Base-by-base conservation (phyloP, 257 asterid species). In the Vinca minor region DNA sequence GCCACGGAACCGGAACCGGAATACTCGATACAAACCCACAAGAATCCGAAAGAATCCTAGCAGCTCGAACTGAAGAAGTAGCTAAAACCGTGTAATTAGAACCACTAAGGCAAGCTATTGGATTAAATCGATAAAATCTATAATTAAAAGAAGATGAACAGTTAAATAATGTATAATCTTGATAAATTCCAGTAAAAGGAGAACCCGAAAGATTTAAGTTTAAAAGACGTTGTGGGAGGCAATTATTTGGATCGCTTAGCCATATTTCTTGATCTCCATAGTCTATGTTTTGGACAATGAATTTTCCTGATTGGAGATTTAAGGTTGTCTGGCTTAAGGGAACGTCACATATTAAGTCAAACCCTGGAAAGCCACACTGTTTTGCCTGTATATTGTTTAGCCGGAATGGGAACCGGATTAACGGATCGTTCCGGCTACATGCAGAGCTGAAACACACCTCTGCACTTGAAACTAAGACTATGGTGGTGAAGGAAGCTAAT, bases 361-460 rank as follows among this genome's bases (percentile, higher is more conserved):
- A 84, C 21, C 87, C 91, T 0, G 84, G 81, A 76, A 69, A 82
- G 65, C 88, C 95, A 49, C 91, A 86, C 15, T 57, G 25, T 42
- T n/a, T 21, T 0, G 74, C 78, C 18, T 82, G 94, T 52, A 13
- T 46, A 38, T 25, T 39, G 20, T 63, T 50, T 57, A 86, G 73
- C 48, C 77, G 70, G 48, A 86, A 86, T 2, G 95, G 95, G 70
- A 86, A 84, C 4, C 85, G 88, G 69, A 86, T 69, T 11, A 1
- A 1, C 17, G 85, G 88, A 44, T 75, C 83, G 0, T 55, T 25
- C 0, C 29, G 36, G 14, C 63, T 28, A 67, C 95, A 84, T 52
- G 44, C 48, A 38, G 81, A 59, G 42, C 20, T 62, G 13, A 50
- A 39, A 69, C 93, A 85, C 53, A 42, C 17, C 3, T 76, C 55